Conservation (phyloP, 768 basidiomycete genomes). For the Sistotremastrum suecicum region DNA sequence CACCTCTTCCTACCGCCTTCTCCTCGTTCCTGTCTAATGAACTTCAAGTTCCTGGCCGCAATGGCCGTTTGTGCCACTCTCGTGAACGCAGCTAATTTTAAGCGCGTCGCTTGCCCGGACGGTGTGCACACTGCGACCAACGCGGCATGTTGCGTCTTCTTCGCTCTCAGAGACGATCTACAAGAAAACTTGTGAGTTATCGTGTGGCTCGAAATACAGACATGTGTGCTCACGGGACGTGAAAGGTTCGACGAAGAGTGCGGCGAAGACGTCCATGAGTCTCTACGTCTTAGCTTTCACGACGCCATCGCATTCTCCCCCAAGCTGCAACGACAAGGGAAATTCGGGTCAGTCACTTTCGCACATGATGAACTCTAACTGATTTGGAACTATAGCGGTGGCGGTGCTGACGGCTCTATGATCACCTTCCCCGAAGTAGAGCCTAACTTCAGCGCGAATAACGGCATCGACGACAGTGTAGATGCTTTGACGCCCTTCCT, state of each 20-base stretch:
- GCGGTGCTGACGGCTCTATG: conserved; percentile 33
- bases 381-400: conserved; percentile 8
- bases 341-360: no score
- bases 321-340: conserved; percentile 2
- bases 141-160: conserved; percentile 1
- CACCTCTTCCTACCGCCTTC: no score
- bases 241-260: conserved; percentile 13
- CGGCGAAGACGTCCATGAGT: conserved; percentile 16
- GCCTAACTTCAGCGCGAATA: conserved; percentile 18
- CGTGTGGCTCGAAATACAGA: background rate
- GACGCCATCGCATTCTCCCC: conserved; percentile 11
- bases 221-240: no score
- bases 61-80: conserved; percentile 1
- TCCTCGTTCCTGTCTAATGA: background rate
- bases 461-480: conserved; percentile 7
- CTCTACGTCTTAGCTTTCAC: conserved; percentile 16
- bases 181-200: background rate
- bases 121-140: conserved; percentile 1
- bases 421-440: conserved; percentile 30
- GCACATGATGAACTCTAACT: no score
- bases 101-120: conserved; percentile 6
- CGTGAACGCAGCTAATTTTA: background rate
- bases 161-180: conserved; percentile 1
- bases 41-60: conserved; percentile 5
- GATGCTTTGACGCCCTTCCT: conserved; percentile 6